Evolutionary conservation across 371 early-diverging fungal species (phyloP), one percentile per base, ranked within the genome.

Genomic region (Mucor mucedo): DNA sequence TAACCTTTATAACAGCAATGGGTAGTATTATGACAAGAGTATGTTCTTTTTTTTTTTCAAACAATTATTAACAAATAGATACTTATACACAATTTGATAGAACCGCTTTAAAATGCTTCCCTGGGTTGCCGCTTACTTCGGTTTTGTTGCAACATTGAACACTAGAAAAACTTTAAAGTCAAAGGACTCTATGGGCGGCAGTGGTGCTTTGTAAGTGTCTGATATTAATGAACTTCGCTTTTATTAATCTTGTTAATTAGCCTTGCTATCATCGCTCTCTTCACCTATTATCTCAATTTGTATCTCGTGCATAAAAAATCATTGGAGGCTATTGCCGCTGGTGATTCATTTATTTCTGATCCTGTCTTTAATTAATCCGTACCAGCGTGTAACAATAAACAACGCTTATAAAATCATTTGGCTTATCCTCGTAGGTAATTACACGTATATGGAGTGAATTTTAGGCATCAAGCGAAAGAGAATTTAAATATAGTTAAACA

Each of bases 91-190:
- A 21, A 21, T n/a, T n/a, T 32, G 5, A 41, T 68, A 80, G 80
- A 78, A 76, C 41, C 62, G 61, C 10, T 73, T 58, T 29, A 78
- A 74, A 42, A 56, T 71, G 0, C 39, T 81, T 38, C 82, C 82
- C 44, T 81, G 82, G 82, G 52, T 76, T 33, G 78, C 78, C 8
- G 68, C 73, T 44, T 78, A 72, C 55, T 81, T 81, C 49, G 82
- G 82, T 48, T 21, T 78, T 2, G 59, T 65, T 39, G 71, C 79
- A 8, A 54, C 60, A 50, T 66, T 81, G 29, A 81, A 81, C 55
- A 62, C 71, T 9, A 71, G 80, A 63, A 81, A 71, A 33, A 69
- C 71, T 13, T 62, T 72, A 28, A 72, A 73, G 52, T 11, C 61
- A 35, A 71, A 75, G 11, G 73, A 74, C 54, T 55, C 64, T 8